Percentiles rank a stretch among this genome's conserved stretches.
These are phyloP conservation scores for Yamadazyma phyllophila DNA, from an alignment of 805 yeast genomes.

Conservation along the genomic window DNA sequence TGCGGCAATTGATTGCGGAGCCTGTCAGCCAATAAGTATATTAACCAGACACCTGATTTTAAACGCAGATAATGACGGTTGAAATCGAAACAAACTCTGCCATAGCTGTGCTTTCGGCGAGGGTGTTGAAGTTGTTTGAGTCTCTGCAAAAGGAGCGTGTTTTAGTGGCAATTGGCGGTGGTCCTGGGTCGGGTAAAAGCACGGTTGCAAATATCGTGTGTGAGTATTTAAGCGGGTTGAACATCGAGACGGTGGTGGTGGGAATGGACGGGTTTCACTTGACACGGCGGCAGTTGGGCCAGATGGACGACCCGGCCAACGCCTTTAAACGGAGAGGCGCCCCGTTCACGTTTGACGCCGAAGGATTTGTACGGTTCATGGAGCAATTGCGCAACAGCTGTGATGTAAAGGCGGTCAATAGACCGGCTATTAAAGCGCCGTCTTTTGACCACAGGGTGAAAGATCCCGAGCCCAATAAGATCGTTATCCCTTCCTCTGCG, in stretches of 20 bases:
- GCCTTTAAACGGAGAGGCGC: constrained; percentile 77
- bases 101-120: neutral
- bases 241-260: constrained; percentile 21
- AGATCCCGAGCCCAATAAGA: constrained; percentile 64
- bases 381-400: constrained; percentile 13
- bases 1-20: neutral
- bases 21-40: neutral
- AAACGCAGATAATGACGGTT: neutral
- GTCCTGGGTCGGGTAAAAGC: constrained; percentile 86
- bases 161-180: constrained; percentile 65
- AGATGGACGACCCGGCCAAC: constrained; percentile 50
- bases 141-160: constrained; percentile 29
- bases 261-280: constrained; percentile 44
- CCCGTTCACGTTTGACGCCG: constrained; percentile 78
- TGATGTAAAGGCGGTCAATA: constrained; percentile 1
- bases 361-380: constrained; percentile 25
- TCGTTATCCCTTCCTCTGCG: constrained; percentile 43
- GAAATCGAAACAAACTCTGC: neutral
- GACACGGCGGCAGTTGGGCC: constrained; percentile 27
- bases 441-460: constrained; percentile 72
- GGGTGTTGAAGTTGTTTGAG: neutral
- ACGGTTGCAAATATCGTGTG: constrained; percentile 53
- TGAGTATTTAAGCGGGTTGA: constrained; percentile 13
- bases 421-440: constrained; percentile 51
- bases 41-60: neutral